phyloP scores from a whole-genome alignment of 2,329 filamentous ascomycete species.

The Fusarium sp. region DNA sequence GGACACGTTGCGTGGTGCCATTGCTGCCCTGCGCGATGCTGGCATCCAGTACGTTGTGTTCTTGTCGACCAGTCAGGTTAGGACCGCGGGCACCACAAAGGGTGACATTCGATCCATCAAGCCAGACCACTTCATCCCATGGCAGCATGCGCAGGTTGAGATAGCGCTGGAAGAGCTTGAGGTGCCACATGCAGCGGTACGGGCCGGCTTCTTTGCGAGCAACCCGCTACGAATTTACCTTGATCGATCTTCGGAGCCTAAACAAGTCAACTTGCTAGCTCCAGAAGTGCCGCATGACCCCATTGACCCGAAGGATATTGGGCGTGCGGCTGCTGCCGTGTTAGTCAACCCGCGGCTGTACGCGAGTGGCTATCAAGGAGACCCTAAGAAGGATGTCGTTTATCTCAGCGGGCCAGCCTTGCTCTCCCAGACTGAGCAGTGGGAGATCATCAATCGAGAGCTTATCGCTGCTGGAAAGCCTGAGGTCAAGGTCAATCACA shows the following conservation, averaged over 20 bases:
- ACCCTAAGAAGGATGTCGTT: not conserved
- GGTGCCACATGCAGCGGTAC: not conserved
- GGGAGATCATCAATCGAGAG: not conserved
- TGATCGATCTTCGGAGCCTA: not conserved
- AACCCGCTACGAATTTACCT: not conserved
- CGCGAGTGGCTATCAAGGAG: not conserved
- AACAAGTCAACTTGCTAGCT: not conserved
- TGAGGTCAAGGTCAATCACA: not conserved
- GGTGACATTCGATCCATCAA: not conserved
- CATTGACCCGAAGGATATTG: not conserved
- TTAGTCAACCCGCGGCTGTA: not conserved
- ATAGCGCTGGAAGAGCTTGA: not conserved
- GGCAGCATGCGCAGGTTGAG: slow-evolving; percentile 1
- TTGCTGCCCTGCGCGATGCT: not conserved
- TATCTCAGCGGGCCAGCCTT: not conserved
- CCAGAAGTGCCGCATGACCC: not conserved
- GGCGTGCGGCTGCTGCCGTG: not conserved
- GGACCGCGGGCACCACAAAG: not conserved
- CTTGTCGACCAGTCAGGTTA: not conserved
- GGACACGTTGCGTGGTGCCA: not conserved
- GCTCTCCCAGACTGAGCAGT: not conserved
- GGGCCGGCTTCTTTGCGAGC: not conserved
- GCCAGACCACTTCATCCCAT: not conserved
- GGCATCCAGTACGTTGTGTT: not conserved
- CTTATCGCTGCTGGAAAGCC: not conserved